A percentile compares a stretch with the other conserved stretches of the same genome.
These are phyloP conservation scores for Ogataea methanolica DNA, from an alignment of 805 yeast species.

Conservation along the genomic window DNA sequence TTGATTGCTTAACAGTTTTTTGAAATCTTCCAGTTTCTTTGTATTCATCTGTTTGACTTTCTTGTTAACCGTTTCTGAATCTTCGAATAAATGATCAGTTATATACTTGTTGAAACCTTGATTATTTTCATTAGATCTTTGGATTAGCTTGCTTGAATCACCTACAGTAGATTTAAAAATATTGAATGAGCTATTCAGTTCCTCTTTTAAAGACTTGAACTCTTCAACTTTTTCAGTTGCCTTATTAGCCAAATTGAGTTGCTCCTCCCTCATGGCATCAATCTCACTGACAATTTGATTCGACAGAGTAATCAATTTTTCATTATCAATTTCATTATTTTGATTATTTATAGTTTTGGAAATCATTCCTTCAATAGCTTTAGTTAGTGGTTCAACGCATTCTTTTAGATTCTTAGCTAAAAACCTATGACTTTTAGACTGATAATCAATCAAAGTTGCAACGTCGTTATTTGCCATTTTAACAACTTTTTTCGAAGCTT, in stretches of 20 bases:
- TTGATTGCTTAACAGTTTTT: slow-evolving; percentile 3
- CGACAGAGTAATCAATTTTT: background rate
- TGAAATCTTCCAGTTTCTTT: slow-evolving; percentile 6
- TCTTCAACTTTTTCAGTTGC: slow-evolving; percentile 10
- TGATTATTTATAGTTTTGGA: background rate
- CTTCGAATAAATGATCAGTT: slow-evolving; percentile 2
- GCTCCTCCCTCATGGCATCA: slow-evolving; percentile 5
- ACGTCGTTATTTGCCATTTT: slow-evolving; percentile 27
- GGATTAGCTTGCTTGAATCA: background rate
- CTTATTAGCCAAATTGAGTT: slow-evolving; percentile 1
- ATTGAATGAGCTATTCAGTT: slow-evolving; percentile 2
- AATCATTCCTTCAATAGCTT: slow-evolving; percentile 6
- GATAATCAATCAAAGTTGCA: slow-evolving; percentile 17
- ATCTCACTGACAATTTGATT: slow-evolving; percentile 1
- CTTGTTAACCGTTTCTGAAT: background rate
- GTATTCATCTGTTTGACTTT: slow-evolving; percentile 3
- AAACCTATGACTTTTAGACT: slow-evolving; percentile 9
- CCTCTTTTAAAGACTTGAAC: slow-evolving; percentile 5
- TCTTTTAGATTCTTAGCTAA: slow-evolving; percentile 13
- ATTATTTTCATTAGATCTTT: slow-evolving; percentile 3
- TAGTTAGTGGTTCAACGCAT: slow-evolving; percentile 10
- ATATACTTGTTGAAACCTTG: slow-evolving; percentile 7
- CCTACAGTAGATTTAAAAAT: background rate
- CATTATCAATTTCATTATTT: background rate
- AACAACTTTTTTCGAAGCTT: slow-evolving; percentile 16